These are phyloP conservation scores for Mycotypha africana DNA, from an alignment of 371 early-diverging fungal genomes.

Conservation along the genomic window DNA sequence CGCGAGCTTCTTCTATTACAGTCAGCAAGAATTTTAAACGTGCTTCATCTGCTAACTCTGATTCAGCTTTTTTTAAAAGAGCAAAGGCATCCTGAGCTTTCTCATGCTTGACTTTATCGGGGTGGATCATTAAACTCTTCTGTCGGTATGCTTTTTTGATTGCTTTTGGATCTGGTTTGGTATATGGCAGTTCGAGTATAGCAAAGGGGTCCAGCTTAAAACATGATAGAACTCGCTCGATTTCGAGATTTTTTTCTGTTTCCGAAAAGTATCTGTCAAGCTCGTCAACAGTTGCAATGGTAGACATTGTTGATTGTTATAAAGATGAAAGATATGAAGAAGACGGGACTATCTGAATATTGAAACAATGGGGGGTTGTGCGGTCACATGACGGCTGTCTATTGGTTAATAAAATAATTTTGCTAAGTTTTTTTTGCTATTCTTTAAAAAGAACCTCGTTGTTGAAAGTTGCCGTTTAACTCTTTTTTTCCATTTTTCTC, in stretches of 20 bases:
- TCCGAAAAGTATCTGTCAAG: constrained; percentile 64
- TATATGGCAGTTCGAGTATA: constrained; percentile 68
- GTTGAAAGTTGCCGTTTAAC: too few relatives aligned
- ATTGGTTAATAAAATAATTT: too few relatives aligned
- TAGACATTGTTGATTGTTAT: too few relatives aligned
- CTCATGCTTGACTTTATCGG: constrained; percentile 81
- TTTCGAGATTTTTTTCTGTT: constrained; percentile 71
- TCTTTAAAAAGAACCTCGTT: too few relatives aligned
- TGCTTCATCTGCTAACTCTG: constrained; percentile 64
- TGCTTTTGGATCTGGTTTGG: constrained; percentile 48
- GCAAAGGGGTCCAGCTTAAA: constrained; percentile 79
- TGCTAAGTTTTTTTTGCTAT: too few relatives aligned
- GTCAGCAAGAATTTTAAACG: constrained; percentile 53
- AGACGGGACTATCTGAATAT: too few relatives aligned
- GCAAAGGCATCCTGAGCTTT: constrained; percentile 82
- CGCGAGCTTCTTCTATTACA: constrained; percentile 66
- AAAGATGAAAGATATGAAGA: too few relatives aligned
- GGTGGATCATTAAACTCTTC: constrained; percentile 86
- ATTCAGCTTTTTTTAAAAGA: constrained; percentile 79
- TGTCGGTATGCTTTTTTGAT: constrained; percentile 76
- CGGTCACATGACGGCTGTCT: too few relatives aligned
- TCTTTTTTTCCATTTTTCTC: too few relatives aligned
- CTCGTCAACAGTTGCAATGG: constrained; percentile 33
- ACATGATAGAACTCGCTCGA: constrained; percentile 77
- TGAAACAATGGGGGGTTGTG: too few relatives aligned